phyloP scores from a whole-genome alignment of 2,329 filamentous ascomycete species.

The Alternaria gaisen region DNA sequence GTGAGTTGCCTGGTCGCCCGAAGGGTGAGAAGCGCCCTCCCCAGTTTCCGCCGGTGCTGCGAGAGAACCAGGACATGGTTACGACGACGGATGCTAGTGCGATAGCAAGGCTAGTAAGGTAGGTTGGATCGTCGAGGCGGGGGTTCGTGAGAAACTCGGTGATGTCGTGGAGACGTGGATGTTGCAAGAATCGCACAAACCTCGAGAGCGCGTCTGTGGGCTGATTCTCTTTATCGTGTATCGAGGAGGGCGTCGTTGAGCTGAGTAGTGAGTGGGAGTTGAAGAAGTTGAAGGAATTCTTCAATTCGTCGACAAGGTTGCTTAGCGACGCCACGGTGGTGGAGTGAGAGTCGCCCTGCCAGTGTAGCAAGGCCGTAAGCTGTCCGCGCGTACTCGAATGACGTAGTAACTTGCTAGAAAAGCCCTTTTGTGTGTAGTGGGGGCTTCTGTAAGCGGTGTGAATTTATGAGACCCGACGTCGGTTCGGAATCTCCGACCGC shows the following conservation, averaged over 20 bases:
- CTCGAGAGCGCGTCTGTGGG: constrained; percentile 34
- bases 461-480: constrained; percentile 30
- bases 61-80: constrained; percentile 59
- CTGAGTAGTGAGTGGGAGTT: constrained; percentile 42
- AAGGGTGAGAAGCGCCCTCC: constrained; percentile 61
- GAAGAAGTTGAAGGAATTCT: constrained; percentile 48
- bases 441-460: constrained; percentile 23
- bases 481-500: constrained; percentile 21
- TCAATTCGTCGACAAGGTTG: constrained; percentile 46
- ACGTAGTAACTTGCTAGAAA: constrained; percentile 28
- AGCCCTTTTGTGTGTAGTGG: constrained; percentile 29
- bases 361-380: constrained; percentile 25
- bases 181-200: constrained; percentile 29
- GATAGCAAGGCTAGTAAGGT: constrained; percentile 44
- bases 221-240: constrained; percentile 18
- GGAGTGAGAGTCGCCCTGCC: constrained; percentile 21
- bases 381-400: constrained; percentile 24
- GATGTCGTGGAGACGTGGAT: constrained; percentile 30
- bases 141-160: constrained; percentile 39
- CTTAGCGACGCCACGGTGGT: constrained; percentile 51
- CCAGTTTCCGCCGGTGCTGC: constrained; percentile 53
- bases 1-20: constrained; percentile 52
- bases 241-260: constrained; percentile 27
- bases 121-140: constrained; percentile 45
- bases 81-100: constrained; percentile 53